These are phyloP conservation scores for Oenanthe javanica DNA, from an alignment of 140 eudicot species.

Conservation along the genomic window DNA sequence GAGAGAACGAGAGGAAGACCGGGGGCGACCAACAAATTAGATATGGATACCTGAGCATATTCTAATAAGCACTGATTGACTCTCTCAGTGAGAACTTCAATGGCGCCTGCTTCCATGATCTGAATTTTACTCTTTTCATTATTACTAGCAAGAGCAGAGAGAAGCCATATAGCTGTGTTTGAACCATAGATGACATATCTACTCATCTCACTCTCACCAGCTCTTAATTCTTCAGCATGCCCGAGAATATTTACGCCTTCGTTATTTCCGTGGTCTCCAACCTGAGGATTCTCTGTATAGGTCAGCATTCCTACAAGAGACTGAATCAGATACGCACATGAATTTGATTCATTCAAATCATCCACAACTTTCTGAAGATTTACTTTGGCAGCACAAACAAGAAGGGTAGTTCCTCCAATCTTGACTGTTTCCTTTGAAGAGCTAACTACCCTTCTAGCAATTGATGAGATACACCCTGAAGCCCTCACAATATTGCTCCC, in stretches of 20 bases:
- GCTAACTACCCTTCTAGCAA: constrained; percentile 64
- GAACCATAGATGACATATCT: constrained; percentile 54
- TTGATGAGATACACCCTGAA: constrained; percentile 62
- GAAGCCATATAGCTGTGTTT: constrained; percentile 80
- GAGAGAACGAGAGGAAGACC: not conserved
- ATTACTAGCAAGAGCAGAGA: constrained; percentile 72
- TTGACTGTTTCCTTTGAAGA: constrained; percentile 51
- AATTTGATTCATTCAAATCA: constrained; percentile 52
- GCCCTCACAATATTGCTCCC: constrained; percentile 58
- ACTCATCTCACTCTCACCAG: constrained; percentile 31
- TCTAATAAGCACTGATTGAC: constrained; percentile 52
- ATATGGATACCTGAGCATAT: constrained; percentile 51
- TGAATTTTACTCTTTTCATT: constrained; percentile 67
- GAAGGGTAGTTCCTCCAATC: constrained; percentile 87
- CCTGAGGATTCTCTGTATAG: constrained; percentile 32
- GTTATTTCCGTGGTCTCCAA: constrained; percentile 27
- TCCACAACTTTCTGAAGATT: constrained; percentile 67
- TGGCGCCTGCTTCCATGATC: constrained; percentile 84
- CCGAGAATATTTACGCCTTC: constrained; percentile 54
- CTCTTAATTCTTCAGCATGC: constrained; percentile 33
- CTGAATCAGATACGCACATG: constrained; percentile 47
- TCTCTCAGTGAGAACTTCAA: constrained; percentile 81
- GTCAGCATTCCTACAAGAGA: constrained; percentile 77
- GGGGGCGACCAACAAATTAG: not conserved
- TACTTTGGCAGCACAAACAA: constrained; percentile 78